Evolutionary conservation across 2,329 filamentous ascomycete genomes (phyloP), one percentile per base, ranked within the genome.

Genomic region (Aureobasidium sp.): DNA sequence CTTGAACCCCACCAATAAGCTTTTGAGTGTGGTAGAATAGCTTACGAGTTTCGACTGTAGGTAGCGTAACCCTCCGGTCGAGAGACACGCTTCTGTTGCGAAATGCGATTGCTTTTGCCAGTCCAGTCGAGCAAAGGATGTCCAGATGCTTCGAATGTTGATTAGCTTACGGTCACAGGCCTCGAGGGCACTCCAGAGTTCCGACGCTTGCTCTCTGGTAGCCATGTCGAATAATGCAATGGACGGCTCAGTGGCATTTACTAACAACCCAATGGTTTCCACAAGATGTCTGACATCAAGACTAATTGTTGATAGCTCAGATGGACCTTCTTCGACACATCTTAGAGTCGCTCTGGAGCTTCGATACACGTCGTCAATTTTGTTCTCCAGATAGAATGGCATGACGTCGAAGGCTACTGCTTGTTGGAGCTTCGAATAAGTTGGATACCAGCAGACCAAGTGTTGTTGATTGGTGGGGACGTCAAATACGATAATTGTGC

Each of bases 111-210:
- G 14, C 17, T 49, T 44, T 7, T 7, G 5, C 44, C n/a, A 19
- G 22, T 45, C 33, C 9, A 59, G 35, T 9, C 40, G 31, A 4
- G 35, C 44, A 35, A 39, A 59, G 12, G 33, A 47, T 4, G n/a
- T 17, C 40, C 42, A 39, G 22, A 59, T 49, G 11, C 33, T 40
- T 29, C 44, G 56, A 27, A 59, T n/a, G 19, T 49, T 48, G 7
- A 11, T 7, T 5, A 48, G 11, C 4, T 40, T 49, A 14, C n/a
- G 45, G n/a, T 59, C 56, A 42, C 56, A 59, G 49, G 56, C 56
- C 35, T 59, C 33, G 56, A 59, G 56, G 12, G 33, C 56, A n/a
- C 29, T 40, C 45, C 42, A 59, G 9, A 59, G 44, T 44, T 59
- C 24, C n/a, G 40, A 47, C 9, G 44, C 44, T 40, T 59, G 44